phyloP scores from a whole-genome alignment of 192 early-diverging fungal genomes.

The Geranomyces variabilis region DNA sequence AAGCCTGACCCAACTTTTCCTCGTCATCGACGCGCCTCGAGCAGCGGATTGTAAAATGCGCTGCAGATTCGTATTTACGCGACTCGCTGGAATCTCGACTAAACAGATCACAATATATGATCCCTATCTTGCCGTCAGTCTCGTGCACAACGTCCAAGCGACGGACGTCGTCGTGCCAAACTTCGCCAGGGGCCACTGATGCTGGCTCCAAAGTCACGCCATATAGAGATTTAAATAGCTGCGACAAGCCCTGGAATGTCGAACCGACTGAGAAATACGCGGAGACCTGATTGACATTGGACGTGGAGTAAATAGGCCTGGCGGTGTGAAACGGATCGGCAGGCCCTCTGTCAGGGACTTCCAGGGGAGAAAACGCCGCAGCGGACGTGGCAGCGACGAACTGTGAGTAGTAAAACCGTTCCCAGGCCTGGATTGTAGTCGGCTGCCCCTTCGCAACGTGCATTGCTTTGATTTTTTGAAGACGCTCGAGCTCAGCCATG shows the following conservation, averaged over 20 bases:
- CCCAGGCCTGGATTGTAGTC: constrained; percentile 74
- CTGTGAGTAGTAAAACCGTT: constrained; percentile 72
- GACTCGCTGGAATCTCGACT: constrained; percentile 48
- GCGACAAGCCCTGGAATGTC: constrained; percentile 83
- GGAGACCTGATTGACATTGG: constrained; percentile 47
- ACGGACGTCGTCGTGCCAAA: constrained; percentile 89
- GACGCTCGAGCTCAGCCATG: constrained; percentile 49
- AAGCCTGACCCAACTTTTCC: constrained; percentile 15
- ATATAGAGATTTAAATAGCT: constrained; percentile 83
- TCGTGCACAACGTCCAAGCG: constrained; percentile 92
- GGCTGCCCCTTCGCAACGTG: constrained; percentile 28
- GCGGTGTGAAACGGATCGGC: constrained; percentile 21
- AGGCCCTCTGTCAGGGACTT: not conserved
- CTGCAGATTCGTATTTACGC: constrained; percentile 76
- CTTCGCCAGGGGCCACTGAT: constrained; percentile 71
- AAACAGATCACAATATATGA: constrained; percentile 94
- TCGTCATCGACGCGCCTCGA: constrained; percentile 87
- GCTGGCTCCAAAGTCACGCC: constrained; percentile 80
- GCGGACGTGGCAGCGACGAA: constrained; percentile 29
- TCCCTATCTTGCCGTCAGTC: constrained; percentile 80
- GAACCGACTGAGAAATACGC: constrained; percentile 88
- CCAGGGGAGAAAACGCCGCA: not conserved
- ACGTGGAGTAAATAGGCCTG: constrained; percentile 4
- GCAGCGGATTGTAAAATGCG: constrained; percentile 94
- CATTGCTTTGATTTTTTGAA: constrained; percentile 49